Evolutionary conservation across 2,329 filamentous ascomycete species (phyloP).

Genomic region (Cytospora piceae): DNA sequence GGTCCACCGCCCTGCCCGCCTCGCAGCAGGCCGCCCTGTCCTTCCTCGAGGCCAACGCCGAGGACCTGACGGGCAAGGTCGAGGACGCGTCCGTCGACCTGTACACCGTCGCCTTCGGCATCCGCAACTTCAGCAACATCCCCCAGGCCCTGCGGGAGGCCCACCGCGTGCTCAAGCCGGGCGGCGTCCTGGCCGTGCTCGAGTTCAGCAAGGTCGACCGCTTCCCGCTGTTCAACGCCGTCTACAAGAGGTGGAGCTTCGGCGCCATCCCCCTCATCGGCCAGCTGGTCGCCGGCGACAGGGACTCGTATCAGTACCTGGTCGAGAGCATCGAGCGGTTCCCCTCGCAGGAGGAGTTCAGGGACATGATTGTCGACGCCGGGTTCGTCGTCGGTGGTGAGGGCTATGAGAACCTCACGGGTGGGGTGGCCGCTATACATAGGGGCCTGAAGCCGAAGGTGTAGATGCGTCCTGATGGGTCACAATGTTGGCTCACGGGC

Average conservation of each 20-base stretch:
- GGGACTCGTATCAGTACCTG: slow-evolving; percentile 96
- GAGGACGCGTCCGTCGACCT: slow-evolving; percentile 78
- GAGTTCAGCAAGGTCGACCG: slow-evolving; percentile 88
- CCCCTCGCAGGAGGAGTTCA: slow-evolving; percentile 82
- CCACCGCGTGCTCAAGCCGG: slow-evolving; percentile 86
- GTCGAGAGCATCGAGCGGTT: slow-evolving; percentile 97
- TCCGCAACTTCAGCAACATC: slow-evolving; percentile 96
- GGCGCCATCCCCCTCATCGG: slow-evolving; percentile 92
- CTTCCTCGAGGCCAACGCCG: slow-evolving; percentile 91
- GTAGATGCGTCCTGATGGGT: background rate
- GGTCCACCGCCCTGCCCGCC: slow-evolving; percentile 41
- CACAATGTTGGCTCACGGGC: slow-evolving; percentile 4
- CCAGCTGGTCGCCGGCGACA: slow-evolving; percentile 89
- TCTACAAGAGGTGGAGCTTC: slow-evolving; percentile 97
- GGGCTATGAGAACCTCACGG: slow-evolving; percentile 88
- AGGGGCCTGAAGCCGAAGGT: slow-evolving; percentile 84
- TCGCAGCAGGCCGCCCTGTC: slow-evolving; percentile 49
- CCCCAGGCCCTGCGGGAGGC: slow-evolving; percentile 81
- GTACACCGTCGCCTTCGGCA: slow-evolving; percentile 97
- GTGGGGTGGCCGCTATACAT: slow-evolving; percentile 93
- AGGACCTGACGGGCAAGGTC: slow-evolving; percentile 67
- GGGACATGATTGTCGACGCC: slow-evolving; percentile 78
- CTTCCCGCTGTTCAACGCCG: slow-evolving; percentile 72
- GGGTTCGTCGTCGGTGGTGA: slow-evolving; percentile 83
- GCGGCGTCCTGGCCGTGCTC: slow-evolving; percentile 93